A percentile compares a stretch with the other conserved stretches of the same genome.
phyloP scores from a whole-genome alignment of 495 filamentous ascomycete species.

The Penicillium antarcticum region DNA sequence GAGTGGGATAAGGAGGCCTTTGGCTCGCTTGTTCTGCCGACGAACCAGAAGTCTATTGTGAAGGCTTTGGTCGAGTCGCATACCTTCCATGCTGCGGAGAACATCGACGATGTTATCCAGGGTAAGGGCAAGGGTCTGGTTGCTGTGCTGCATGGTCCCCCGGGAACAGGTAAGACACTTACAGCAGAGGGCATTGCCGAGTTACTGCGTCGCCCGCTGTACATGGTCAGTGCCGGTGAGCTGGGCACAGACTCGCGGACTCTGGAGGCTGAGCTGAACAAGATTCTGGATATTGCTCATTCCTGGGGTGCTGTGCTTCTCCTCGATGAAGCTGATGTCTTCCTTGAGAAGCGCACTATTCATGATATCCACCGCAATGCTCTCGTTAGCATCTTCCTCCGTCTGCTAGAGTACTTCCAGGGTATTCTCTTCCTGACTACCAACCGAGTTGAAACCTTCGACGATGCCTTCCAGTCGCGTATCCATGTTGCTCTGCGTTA shows the following conservation, averaged over 20 bases:
- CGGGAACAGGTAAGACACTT: slow-evolving; percentile 85
- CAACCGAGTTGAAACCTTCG: slow-evolving; percentile 72
- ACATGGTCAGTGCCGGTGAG: slow-evolving; percentile 81
- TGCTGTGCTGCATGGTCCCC: slow-evolving; percentile 75
- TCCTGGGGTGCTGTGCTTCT: slow-evolving; percentile 81
- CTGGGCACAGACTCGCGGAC: slow-evolving; percentile 75
- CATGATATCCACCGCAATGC: slow-evolving; percentile 74
- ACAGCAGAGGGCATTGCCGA: slow-evolving; percentile 87
- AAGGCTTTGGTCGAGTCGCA: slow-evolving; percentile 77
- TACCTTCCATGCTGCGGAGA: slow-evolving; percentile 76
- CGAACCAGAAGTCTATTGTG: slow-evolving; percentile 76
- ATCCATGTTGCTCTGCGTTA: slow-evolving; percentile 79
- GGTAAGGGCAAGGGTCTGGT: slow-evolving; percentile 77
- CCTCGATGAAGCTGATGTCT: slow-evolving; percentile 77
- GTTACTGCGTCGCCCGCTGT: slow-evolving; percentile 75
- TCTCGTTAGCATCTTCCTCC: slow-evolving; percentile 72
- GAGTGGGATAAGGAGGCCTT: slow-evolving; percentile 82
- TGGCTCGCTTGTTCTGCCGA: slow-evolving; percentile 69
- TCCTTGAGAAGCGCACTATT: slow-evolving; percentile 68
- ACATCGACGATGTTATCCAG: slow-evolving; percentile 79
- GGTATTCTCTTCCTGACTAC: slow-evolving; percentile 79
- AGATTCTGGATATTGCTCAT: slow-evolving; percentile 84
- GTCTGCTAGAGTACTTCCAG: slow-evolving; percentile 73
- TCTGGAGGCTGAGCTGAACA: slow-evolving; percentile 75
- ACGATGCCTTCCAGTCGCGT: slow-evolving; percentile 63